A percentile compares a stretch with the other conserved stretches of the same genome.
phyloP scores from a whole-genome alignment of 1,139 yeast genomes.

The Blastobotrys niveus region DNA sequence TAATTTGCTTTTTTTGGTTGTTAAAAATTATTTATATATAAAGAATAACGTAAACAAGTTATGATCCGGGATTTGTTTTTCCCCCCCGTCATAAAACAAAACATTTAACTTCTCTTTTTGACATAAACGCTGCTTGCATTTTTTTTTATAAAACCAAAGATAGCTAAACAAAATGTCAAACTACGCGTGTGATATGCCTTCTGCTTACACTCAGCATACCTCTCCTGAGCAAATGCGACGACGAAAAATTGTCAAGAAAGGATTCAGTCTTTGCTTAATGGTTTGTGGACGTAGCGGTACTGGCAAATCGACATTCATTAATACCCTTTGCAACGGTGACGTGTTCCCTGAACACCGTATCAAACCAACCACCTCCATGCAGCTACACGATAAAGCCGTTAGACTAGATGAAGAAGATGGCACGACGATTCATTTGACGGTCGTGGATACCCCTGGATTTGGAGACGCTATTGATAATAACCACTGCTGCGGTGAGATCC shows the following conservation, averaged over 20 bases:
- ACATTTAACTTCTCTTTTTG: background rate
- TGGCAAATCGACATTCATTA: constrained; percentile 79
- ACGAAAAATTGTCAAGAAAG: constrained; percentile 76
- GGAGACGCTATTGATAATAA: constrained; percentile 66
- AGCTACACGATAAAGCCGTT: constrained; percentile 6
- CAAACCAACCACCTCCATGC: constrained; percentile 22
- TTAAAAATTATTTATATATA: background rate
- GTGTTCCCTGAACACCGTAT: constrained; percentile 16
- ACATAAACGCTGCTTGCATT: background rate
- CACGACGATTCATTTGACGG: constrained; percentile 50
- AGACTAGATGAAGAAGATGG: constrained; percentile 47
- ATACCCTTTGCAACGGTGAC: constrained; percentile 78
- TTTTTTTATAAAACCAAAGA: too few species aligned
- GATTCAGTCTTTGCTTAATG: constrained; percentile 75
- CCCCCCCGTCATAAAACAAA: background rate
- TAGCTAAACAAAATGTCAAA: constrained; percentile 1
- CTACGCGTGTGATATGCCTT: background rate
- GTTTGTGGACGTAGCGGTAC: constrained; percentile 72
- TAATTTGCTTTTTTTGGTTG: background rate
- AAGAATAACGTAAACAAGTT: background rate
- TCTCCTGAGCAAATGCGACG: constrained; percentile 42
- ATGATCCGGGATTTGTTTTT: background rate
- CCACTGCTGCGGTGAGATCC: constrained; percentile 65
- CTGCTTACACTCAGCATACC: constrained; percentile 7
- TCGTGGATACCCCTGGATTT: constrained; percentile 75